A percentile compares a stretch with the other conserved stretches of the same genome.
These are phyloP conservation scores for Zygotorulaspora danielsina DNA, from an alignment of 805 yeast genomes.

Conservation along the genomic window DNA sequence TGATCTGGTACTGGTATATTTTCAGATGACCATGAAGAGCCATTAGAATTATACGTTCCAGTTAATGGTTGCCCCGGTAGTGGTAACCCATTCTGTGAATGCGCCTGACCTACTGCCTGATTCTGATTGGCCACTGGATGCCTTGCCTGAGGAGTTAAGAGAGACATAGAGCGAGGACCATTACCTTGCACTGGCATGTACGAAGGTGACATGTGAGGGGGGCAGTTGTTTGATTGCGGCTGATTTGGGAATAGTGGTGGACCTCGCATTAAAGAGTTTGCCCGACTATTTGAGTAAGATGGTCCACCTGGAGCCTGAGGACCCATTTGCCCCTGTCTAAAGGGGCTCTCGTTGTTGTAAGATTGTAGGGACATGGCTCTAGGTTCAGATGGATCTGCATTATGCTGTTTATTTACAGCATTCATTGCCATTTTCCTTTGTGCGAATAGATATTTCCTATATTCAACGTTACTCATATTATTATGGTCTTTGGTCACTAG, in stretches of 20 bases:
- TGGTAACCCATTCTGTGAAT: too few species aligned
- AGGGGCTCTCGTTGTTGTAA: slow-evolving; percentile 13
- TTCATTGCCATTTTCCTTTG: slow-evolving; percentile 56
- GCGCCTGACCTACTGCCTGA: neutral
- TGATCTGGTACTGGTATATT: neutral
- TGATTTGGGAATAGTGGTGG: slow-evolving; percentile 11
- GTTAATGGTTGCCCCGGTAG: neutral
- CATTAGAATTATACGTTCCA: neutral
- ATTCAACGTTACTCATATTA: slow-evolving; percentile 50
- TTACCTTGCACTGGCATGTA: slow-evolving; percentile 1
- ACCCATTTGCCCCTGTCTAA: slow-evolving; percentile 7
- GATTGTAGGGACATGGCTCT: slow-evolving; percentile 45
- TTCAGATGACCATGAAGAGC: neutral
- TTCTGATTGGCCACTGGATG: slow-evolving; percentile 15
- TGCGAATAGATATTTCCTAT: slow-evolving; percentile 64
- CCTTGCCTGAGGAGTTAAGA: slow-evolving; percentile 15
- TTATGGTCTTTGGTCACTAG: slow-evolving; percentile 38
- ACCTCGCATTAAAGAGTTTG: slow-evolving; percentile 15
- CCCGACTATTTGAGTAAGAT: slow-evolving; percentile 3
- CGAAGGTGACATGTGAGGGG: slow-evolving; percentile 1
- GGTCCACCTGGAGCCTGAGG: slow-evolving; percentile 1
- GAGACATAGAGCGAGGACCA: slow-evolving; percentile 35
- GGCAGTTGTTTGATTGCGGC: slow-evolving; percentile 6
- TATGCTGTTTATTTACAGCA: slow-evolving; percentile 39
- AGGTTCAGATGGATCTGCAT: slow-evolving; percentile 30